A percentile compares a stretch with the other conserved stretches of the same genome.
Conservation (phyloP, 306 rosid species). For the Castanea crenata region DNA sequence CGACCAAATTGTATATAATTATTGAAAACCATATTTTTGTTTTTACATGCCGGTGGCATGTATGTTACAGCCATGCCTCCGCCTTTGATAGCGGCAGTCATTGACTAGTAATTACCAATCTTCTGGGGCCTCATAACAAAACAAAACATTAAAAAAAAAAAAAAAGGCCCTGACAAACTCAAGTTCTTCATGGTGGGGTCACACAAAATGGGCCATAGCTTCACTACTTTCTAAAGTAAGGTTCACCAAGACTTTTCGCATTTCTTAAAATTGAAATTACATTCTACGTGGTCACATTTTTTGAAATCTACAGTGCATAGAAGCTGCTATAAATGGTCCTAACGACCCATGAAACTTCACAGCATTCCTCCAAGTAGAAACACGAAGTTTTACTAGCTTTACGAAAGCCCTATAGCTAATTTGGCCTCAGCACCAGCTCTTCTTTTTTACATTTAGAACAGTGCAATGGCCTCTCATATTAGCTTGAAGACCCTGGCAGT, state of each 20-base stretch:
- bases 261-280: slow-evolving; percentile 2
- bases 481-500: slow-evolving; percentile 35
- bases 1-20: not conserved
- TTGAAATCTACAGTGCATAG: not conserved
- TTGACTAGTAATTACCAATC: slow-evolving; percentile 8
- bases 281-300: not conserved
- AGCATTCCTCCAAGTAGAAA: slow-evolving; percentile 14
- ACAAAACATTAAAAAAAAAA: too few species aligned
- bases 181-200: not conserved
- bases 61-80: slow-evolving; percentile 6
- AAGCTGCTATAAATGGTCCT: slow-evolving; percentile 24
- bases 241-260: slow-evolving; percentile 1
- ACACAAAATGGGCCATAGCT: not conserved
- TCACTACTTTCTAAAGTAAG: slow-evolving; percentile 11
- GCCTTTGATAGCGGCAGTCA: slow-evolving; percentile 45
- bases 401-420: slow-evolving; percentile 2
- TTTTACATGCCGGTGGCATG: not conserved
- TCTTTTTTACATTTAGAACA: not conserved
- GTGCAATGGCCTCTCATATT: slow-evolving; percentile 43
- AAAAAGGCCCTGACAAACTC: too few species aligned
- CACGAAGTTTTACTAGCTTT: not conserved
- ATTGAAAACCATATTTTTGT: not conserved
- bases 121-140: not conserved
- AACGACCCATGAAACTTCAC: slow-evolving; percentile 13
- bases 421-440: slow-evolving; percentile 10